Evolutionary conservation across 1,284 basidiomycete species (phyloP).

Genomic region (Austroboletus rostrupii): DNA sequence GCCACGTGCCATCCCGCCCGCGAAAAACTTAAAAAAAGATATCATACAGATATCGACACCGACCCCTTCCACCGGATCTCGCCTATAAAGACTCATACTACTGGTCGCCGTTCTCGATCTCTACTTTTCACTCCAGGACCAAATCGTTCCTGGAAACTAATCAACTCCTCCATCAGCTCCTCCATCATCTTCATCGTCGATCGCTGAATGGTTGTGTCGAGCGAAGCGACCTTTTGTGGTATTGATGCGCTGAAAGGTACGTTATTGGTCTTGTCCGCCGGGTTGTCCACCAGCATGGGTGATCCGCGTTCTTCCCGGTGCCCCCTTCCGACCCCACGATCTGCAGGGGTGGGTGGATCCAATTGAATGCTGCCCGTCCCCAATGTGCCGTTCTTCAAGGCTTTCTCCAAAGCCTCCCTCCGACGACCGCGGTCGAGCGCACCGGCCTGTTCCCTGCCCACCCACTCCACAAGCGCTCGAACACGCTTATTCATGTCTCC

Average conservation of each 20-base stretch:
- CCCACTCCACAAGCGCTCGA: conserved; percentile 88
- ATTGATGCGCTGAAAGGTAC: conserved; percentile 6
- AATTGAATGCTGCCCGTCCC: conserved; percentile 7
- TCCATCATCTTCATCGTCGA: conserved; percentile 81
- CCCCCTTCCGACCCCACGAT: conserved; percentile 15
- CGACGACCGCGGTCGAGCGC: conserved; percentile 71
- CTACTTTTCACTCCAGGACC: conserved; percentile 57
- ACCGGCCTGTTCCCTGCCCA: conserved; percentile 77
- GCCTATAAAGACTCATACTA: conserved; percentile 31
- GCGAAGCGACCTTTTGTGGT: conserved; percentile 4
- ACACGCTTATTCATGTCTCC: conserved; percentile 97
- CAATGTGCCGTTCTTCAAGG: conserved; percentile 37
- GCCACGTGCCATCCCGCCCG: conserved; percentile 15
- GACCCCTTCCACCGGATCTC: conserved; percentile 1
- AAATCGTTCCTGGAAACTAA: conserved; percentile 83
- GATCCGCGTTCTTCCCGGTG: conserved; percentile 16
- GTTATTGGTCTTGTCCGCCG: conserved; percentile 2
- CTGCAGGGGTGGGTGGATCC: conserved; percentile 10
- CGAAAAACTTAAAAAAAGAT: conserved; percentile 2
- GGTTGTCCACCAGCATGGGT: conserved; percentile 26
- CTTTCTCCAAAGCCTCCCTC: conserved; percentile 60
- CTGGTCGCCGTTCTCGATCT: conserved; percentile 49
- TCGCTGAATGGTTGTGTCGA: conserved; percentile 14
- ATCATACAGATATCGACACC: conserved; percentile 14
- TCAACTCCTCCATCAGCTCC: conserved; percentile 82